Conservation (phyloP, 2,329 filamentous ascomycete genomes). For the Cladorrhinum sp. region DNA sequence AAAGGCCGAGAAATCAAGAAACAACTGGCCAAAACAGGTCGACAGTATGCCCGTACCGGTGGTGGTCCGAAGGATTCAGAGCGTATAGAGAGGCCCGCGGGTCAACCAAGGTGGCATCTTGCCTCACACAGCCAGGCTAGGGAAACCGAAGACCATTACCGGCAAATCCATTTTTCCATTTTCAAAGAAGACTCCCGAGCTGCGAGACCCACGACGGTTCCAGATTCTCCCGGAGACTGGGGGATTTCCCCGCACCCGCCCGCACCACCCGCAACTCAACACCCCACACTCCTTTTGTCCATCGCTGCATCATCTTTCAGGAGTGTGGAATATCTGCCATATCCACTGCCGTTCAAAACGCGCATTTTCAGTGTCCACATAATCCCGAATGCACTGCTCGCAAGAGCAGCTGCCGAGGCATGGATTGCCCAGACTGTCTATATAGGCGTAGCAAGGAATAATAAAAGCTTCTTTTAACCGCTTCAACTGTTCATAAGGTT, state of each 20-base stretch:
- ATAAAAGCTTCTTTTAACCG: not conserved
- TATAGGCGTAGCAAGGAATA: slow-evolving; percentile 5
- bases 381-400: slow-evolving; percentile 5
- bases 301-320: no score
- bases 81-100: not conserved
- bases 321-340: slow-evolving; percentile 5
- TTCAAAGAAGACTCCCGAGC: slow-evolving; percentile 7
- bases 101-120: not conserved
- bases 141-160: slow-evolving; percentile 1
- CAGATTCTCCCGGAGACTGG: slow-evolving; percentile 19
- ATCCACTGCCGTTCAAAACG: slow-evolving; percentile 1
- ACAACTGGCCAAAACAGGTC: not conserved
- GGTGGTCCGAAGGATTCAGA: not conserved
- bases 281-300: slow-evolving; percentile 17
- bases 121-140: not conserved
- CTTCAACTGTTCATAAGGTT: not conserved
- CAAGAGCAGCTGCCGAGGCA: slow-evolving; percentile 22
- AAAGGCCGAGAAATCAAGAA: not conserved
- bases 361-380: not conserved
- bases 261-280: not conserved
- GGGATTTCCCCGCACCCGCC: slow-evolving; percentile 25
- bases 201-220: slow-evolving; percentile 6
- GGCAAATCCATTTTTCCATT: slow-evolving; percentile 28
- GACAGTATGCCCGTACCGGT: not conserved
- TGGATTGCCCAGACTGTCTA: slow-evolving; percentile 14